These are phyloP conservation scores for Aspergillus flavus DNA, from an alignment of 2,329 filamentous ascomycete species.

Conservation along the genomic window DNA sequence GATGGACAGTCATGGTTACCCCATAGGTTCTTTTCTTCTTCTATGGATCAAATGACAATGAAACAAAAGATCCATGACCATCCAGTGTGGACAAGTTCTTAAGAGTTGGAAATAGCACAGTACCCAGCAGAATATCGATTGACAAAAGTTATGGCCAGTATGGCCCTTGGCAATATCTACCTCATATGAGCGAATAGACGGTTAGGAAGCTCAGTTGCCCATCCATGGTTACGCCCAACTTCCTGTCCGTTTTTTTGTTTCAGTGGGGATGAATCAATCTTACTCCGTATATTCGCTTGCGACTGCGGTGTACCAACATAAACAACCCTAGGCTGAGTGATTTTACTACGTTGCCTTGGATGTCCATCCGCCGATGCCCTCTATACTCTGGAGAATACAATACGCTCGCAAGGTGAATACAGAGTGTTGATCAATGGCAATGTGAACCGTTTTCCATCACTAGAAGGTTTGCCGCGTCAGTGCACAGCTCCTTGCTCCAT, in stretches of 20 bases:
- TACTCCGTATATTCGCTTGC: neutral
- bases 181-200: neutral
- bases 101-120: neutral
- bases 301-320: no score
- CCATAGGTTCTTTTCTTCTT: neutral
- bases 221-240: neutral
- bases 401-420: neutral
- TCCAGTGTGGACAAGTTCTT: no score
- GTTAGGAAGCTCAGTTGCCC: neutral
- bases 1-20: conserved; percentile 6
- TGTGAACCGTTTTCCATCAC: neutral
- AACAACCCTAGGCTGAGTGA: no score
- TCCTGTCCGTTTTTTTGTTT: neutral
- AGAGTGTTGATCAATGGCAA: neutral
- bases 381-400: neutral
- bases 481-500: conserved; percentile 1
- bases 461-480: neutral
- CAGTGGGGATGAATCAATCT: neutral
- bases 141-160: neutral
- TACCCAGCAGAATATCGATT: no score
- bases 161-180: neutral
- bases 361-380: neutral
- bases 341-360: neutral
- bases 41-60: neutral
- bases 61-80: neutral